Conservation (phyloP, 2,329 filamentous ascomycete genomes). For the Trichoderma sp. region DNA sequence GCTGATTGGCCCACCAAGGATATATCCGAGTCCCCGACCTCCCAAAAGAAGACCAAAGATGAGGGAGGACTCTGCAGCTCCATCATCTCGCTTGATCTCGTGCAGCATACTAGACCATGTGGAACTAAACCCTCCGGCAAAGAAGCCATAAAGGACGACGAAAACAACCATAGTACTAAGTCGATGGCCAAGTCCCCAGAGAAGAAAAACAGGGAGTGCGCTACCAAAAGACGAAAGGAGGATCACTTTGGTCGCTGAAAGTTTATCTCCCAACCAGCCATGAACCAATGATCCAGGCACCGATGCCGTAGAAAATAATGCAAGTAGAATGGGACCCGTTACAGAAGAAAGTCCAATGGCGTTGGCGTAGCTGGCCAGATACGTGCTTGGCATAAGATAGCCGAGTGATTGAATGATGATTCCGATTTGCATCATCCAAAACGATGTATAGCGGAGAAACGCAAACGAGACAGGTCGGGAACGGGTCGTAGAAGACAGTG, state of each 20-base stretch:
- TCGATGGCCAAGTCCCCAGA: conserved; percentile 59
- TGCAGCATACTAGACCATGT: conserved; percentile 59
- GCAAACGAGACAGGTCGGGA: conserved; percentile 40
- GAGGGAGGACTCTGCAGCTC: conserved; percentile 47
- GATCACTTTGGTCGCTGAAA: conserved; percentile 52
- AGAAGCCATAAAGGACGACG: conserved; percentile 62
- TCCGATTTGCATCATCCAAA: conserved; percentile 56
- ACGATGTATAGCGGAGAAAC: conserved; percentile 53
- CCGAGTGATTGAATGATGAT: conserved; percentile 60
- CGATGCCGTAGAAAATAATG: conserved; percentile 60
- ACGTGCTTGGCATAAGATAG: conserved; percentile 62
- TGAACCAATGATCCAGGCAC: conserved; percentile 58
- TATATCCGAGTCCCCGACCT: conserved; percentile 60
- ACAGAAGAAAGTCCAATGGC: conserved; percentile 51
- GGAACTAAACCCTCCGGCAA: conserved; percentile 61
- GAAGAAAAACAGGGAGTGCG: conserved; percentile 52
- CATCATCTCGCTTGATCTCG: conserved; percentile 32
- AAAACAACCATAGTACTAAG: conserved; percentile 56
- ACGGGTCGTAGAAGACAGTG: conserved; percentile 35
- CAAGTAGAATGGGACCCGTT: conserved; percentile 54
- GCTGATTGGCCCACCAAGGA: conserved; percentile 55
- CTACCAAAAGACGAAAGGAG: conserved; percentile 56
- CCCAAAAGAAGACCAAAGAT: conserved; percentile 56
- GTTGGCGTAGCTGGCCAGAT: conserved; percentile 56
- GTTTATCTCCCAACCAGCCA: conserved; percentile 55